Percentiles rank a stretch among this genome's conserved stretches.
phyloP scores from a whole-genome alignment of 225 moss, liverwort and hornwort genomes.

The Ulota crispa region DNA sequence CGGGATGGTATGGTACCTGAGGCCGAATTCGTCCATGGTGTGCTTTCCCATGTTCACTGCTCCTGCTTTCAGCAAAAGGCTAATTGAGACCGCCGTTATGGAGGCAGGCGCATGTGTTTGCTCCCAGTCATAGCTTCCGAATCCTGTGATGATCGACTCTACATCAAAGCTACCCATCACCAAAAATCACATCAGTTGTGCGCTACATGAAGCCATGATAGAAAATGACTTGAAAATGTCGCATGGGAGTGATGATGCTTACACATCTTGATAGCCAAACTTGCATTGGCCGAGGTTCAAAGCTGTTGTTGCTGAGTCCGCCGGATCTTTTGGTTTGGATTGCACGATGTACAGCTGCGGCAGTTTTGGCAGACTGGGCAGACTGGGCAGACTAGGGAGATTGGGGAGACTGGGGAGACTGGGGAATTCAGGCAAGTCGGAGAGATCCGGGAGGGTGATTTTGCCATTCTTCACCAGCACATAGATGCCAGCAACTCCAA shows the following conservation, averaged over 20 bases:
- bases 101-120: slow-evolving; percentile 42
- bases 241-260: slow-evolving; percentile 19
- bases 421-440: slow-evolving; percentile 21
- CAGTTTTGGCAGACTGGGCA: slow-evolving; percentile 29
- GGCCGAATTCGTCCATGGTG: slow-evolving; percentile 52
- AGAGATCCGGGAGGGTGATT: slow-evolving; percentile 22
- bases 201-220: neutral
- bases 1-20: slow-evolving; percentile 35
- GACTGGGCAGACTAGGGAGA: slow-evolving; percentile 13
- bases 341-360: slow-evolving; percentile 21
- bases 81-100: slow-evolving; percentile 36
- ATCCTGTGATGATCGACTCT: slow-evolving; percentile 42
- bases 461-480: slow-evolving; percentile 43
- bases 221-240: neutral
- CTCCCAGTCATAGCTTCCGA: slow-evolving; percentile 51
- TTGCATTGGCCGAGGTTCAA: slow-evolving; percentile 36
- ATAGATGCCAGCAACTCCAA: slow-evolving; percentile 35
- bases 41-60: slow-evolving; percentile 47
- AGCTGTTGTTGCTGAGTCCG: neutral
- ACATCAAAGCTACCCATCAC: slow-evolving; percentile 46
- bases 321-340: slow-evolving; percentile 9
- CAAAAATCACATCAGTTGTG: neutral
- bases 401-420: slow-evolving; percentile 10
- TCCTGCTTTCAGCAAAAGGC: slow-evolving; percentile 35
- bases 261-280: slow-evolving; percentile 55